Conservation (phyloP, 2,329 filamentous ascomycete genomes). For the Cladophialophora bantiana region DNA sequence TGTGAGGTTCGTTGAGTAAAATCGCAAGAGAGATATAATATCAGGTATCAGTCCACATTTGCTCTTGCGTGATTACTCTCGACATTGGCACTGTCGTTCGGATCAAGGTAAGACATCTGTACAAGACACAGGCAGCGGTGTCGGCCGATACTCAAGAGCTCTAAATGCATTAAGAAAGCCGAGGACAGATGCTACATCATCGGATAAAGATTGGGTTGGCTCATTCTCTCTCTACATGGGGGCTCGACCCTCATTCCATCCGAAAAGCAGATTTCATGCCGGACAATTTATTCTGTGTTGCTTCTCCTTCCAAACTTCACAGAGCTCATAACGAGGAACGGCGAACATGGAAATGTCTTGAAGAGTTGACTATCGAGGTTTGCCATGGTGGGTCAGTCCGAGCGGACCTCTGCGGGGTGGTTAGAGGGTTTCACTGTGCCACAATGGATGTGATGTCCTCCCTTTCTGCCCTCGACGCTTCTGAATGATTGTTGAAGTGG, state of each 20-base stretch:
- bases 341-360: constrained; percentile 27
- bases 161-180: background rate
- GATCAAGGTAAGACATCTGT: background rate
- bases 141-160: background rate
- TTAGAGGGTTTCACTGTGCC: background rate
- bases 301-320: constrained; percentile 16
- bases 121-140: background rate
- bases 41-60: background rate
- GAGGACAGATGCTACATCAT: background rate
- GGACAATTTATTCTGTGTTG: constrained; percentile 25
- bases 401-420: background rate
- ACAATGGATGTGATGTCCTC: background rate
- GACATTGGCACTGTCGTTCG: background rate
- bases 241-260: constrained; percentile 40
- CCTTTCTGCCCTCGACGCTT: background rate
- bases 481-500: background rate
- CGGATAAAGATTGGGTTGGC: constrained; percentile 41
- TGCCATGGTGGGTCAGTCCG: background rate
- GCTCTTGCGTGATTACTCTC: background rate
- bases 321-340: constrained; percentile 20
- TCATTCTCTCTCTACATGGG: constrained; percentile 23
- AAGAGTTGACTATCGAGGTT: background rate
- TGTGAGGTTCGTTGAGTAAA: background rate
- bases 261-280: constrained; percentile 33
- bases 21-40: background rate